Base-by-base conservation (phyloP, 805 yeast species). In the Spathaspora hagerdaliae region DNA sequence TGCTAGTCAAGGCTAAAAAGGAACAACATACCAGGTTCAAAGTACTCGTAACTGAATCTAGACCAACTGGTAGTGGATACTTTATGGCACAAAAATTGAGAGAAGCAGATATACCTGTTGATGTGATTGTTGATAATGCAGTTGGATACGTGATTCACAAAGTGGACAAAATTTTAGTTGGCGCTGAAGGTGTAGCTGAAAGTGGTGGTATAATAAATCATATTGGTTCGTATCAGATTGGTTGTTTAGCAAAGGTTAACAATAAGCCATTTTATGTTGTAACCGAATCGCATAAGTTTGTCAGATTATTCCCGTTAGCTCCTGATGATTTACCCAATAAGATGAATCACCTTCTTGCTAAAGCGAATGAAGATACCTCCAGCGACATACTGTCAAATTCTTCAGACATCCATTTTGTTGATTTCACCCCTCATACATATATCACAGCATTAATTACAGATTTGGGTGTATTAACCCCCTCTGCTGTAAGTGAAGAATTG, bases 101-200 rank as follows among this genome's bases (percentile, higher is more conserved):
- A 55, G 77, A 75, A 41, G 74, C 78, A 14, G 92, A 87, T 12
- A 87, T 94, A 10, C 98, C 98, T 0, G 94, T 85, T 10, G 83
- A 88, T 43, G 74, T 90, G 43, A 87, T 94, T 41, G 91, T 88
- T 13, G 99, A 94, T 61, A 82, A 89, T 44, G 96, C 96, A 7
- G 97, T 92, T 11, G 98, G 98, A 0, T 89, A 83, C 54, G 88
- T 90, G 34, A 83, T 94, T 48, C 91, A 89, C 63, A 86, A 87
- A 63, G 90, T 91, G 11, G 96, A 92, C 68, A 92, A 94, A 65
- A 87, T 94, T 5, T 78, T 94, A 52, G 94, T 94, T 53, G 99
- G 99, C 45, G 99, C 99, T 1, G 99, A 94, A 67, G 99, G 99
- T 54, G 99, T 94, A 3, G 96, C 96, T 3, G 99, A 94, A 70